Base-by-base conservation (phyloP, 2,329 filamentous ascomycete genomes). In the Elsinoe necatrix region DNA sequence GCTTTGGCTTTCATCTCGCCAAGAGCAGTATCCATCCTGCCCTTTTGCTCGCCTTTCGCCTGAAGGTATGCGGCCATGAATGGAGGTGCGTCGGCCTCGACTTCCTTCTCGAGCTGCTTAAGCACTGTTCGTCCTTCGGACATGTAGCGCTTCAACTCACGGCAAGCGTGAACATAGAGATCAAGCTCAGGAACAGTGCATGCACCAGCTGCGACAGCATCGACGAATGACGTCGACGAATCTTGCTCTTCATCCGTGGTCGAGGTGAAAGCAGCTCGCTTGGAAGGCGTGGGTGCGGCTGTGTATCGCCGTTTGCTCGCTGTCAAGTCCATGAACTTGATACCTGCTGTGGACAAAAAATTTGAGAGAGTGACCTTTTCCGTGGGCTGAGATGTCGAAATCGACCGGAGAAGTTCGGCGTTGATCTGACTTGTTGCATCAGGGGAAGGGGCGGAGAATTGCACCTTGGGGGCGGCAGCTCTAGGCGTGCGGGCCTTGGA, bases 291-390 rank as follows among this genome's bases (percentile, higher is more conserved):
- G 62, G 12, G 84, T 2, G 81, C 86, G 45, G 86, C 83, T 0
- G 92, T 97, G 64, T 95, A 87, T 56, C 93, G 81, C 62, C 92
- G 80, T 69, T 97, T 97, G 1, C 91, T 96, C 0, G 92, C 95
- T n/a, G 86, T 95, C 51, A 98, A 77, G 68, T 98, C 93, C 87
- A 98, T 96, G 73, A 98, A 98, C 55, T 91, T 88, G 65, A 98
- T 95, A 58, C 89, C 95, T 1, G 92, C 96, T 83, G 95, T 84
- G 61, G 95, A 89, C 43, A 98, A 75, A 72, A 98, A 98, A 55
- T 95, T 87, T 63, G 95, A 89, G 2, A 98, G 77, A 45, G 91
- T 86, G 1, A 70, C 64, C 21, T 70, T 68, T 50, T 69, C 58
- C 12, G 61, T 55, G 21, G 61, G 43, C 6, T 47, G 62, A 34